phyloP scores from a whole-genome alignment of 768 basidiomycete species.

The Peribolospora baueri region DNA sequence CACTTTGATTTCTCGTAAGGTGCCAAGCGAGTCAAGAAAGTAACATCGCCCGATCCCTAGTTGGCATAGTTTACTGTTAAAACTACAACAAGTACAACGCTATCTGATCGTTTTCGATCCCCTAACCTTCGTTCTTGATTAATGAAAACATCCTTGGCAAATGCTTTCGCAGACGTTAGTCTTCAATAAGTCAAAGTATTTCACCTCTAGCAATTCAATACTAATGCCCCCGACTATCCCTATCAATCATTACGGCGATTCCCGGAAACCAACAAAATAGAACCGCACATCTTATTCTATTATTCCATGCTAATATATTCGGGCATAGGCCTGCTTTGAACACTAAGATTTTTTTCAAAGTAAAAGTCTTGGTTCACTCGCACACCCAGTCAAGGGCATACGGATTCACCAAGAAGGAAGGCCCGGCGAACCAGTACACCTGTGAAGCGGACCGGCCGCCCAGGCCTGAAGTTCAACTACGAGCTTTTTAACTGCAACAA shows the following conservation, averaged over 20 bases:
- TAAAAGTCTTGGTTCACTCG: constrained; percentile 52
- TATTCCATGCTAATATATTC: constrained; percentile 66
- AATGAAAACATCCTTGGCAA: constrained; percentile 68
- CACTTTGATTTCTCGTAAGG: constrained; percentile 68
- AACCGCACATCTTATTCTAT: constrained; percentile 58
- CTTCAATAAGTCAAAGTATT: constrained; percentile 64
- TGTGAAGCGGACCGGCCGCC: constrained; percentile 36
- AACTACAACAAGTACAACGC: constrained; percentile 61
- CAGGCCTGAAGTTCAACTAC: constrained; percentile 29
- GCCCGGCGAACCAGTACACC: constrained; percentile 39
- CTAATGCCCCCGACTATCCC: constrained; percentile 61
- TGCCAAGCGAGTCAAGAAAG: constrained; percentile 48
- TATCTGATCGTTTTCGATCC: constrained; percentile 68
- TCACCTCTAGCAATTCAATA: constrained; percentile 62
- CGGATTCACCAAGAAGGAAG: constrained; percentile 49
- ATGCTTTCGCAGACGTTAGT: constrained; percentile 60
- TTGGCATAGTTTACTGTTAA: constrained; percentile 65
- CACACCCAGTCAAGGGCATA: constrained; percentile 43
- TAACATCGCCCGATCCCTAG: constrained; percentile 48
- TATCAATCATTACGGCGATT: constrained; percentile 59
- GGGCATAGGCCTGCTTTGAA: constrained; percentile 53
- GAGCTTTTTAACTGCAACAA: constrained; percentile 28
- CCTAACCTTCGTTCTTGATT: constrained; percentile 66
- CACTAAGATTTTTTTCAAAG: constrained; percentile 61
- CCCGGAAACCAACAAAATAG: constrained; percentile 65